These are phyloP conservation scores for Lachancea fermentati DNA, from an alignment of 805 yeast genomes.

Conservation along the genomic window DNA sequence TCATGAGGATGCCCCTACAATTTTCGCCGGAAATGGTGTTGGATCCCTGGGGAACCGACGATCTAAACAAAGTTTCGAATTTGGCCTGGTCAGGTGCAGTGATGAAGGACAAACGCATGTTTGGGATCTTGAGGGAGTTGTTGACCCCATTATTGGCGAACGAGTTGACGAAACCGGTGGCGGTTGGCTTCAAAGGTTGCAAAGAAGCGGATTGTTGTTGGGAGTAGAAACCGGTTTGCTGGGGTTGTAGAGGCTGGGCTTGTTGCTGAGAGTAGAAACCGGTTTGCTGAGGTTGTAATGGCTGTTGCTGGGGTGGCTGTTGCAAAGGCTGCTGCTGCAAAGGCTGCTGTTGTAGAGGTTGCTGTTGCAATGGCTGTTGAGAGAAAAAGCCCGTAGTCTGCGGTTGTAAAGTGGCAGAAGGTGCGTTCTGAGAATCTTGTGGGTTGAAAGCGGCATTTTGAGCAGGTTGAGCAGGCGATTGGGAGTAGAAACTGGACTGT, in stretches of 20 bases:
- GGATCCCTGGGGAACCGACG: constrained; percentile 57
- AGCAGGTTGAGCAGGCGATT: constrained; percentile 12
- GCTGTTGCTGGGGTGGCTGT: constrained; percentile 33
- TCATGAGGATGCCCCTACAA: constrained; percentile 73
- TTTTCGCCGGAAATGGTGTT: constrained; percentile 57
- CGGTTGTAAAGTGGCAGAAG: constrained; percentile 17
- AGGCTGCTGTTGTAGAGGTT: constrained; percentile 32
- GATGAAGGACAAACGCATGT: constrained; percentile 75
- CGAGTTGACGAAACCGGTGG: constrained; percentile 42
- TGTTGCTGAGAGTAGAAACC: constrained; percentile 13
- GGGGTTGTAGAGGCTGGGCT: constrained; percentile 32
- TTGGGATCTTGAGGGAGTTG: constrained; percentile 59
- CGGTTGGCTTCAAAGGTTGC: constrained; percentile 37
- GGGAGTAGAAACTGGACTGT: constrained; percentile 10
- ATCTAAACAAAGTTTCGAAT: constrained; percentile 77
- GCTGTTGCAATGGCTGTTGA: constrained; percentile 27
- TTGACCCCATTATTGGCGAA: constrained; percentile 45
- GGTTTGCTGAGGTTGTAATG: constrained; percentile 36
- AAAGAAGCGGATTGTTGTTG: constrained; percentile 23
- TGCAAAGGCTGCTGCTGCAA: constrained; percentile 16
- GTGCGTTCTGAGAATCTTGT: constrained; percentile 24
- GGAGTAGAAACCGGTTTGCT: constrained; percentile 44
- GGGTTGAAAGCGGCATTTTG: constrained; percentile 17
- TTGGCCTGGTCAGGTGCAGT: constrained; percentile 80
- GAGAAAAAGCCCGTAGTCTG: constrained; percentile 28